Evolutionary conservation across 1,284 basidiomycete genomes (phyloP), one percentile per base, ranked within the genome.

Genomic region (Bjerkandera adusta): DNA sequence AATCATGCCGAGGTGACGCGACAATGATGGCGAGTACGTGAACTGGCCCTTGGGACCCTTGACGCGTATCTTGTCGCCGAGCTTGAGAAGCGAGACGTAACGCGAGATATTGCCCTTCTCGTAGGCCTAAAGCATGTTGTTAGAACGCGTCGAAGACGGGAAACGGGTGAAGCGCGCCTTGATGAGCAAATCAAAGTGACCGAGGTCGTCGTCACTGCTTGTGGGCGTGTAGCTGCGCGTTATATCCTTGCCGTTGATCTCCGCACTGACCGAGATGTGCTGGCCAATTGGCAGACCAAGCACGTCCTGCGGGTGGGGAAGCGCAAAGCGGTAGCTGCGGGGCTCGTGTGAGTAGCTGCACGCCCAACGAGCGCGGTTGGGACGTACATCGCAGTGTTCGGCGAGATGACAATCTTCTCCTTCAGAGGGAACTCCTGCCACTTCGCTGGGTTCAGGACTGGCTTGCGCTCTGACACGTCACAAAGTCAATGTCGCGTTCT

Each of bases 41-140:
- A 97, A 99, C 70, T 90, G 86, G 50, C 96, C 96, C 71, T 92
- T 97, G 57, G 96, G 96, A 2, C 96, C 96, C 69, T 93, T 97
- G 74, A 98, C 80, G 56, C 85, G 83, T 57, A 97, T 75, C 35
- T 76, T 83, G 68, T 96, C 85, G 46, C 93, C 92, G 54, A 96
- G 75, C 59, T 88, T 92, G 66, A 94, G 78, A 44, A 80, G 71
- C 36, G 79, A 81, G 60, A 97, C 76, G 69, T 89, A 81, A 53
- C 85, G 83, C 16, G 96, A 98, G 63, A 99, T 89, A 72, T 97
- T 98, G 50, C 97, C 97, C 65, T 92, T 86, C 62, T 96, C 92
- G 66, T 99, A 99, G 5, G 93, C 81, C 93, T 95, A 36, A n/a
- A 36, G 43, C 35, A 46, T 27, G 46, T 30, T 30, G 43, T 35